phyloP scores from a whole-genome alignment of 1,284 basidiomycete genomes.

The Heliocybe sulcata region DNA sequence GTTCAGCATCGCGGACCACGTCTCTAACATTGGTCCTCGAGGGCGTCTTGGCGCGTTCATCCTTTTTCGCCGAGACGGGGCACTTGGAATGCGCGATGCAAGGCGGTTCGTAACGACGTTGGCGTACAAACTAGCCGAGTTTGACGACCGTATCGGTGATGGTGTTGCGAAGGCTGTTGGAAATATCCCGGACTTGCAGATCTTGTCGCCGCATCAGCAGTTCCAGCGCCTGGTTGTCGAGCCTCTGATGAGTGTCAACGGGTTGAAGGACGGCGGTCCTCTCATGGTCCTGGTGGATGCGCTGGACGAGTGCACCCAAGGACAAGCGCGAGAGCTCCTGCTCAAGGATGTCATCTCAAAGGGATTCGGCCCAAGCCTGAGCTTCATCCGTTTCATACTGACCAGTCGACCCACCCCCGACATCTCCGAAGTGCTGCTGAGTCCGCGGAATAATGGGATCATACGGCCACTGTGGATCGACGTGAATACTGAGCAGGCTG shows the following conservation, averaged over 20 bases:
- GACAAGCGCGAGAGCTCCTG: too few relatives aligned
- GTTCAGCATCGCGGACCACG: neutral
- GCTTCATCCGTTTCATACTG: too few relatives aligned
- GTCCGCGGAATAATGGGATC: neutral
- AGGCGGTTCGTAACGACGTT: neutral
- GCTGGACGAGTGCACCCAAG: too few relatives aligned
- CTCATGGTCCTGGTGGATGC: too few relatives aligned
- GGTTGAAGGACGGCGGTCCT: too few relatives aligned
- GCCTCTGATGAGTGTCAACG: neutral
- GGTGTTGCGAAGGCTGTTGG: neutral
- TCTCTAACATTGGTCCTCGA: neutral
- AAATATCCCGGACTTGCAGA: neutral
- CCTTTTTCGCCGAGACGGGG: neutral
- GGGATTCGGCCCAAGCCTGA: too few relatives aligned
- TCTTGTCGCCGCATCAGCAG: neutral
- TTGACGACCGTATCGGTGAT: neutral
- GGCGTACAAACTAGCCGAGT: neutral
- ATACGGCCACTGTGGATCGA: neutral
- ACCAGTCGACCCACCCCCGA: too few relatives aligned
- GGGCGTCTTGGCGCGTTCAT: neutral
- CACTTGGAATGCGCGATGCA: neutral
- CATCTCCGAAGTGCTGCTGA: too few relatives aligned
- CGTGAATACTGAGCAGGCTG: neutral
- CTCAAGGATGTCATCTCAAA: too few relatives aligned
- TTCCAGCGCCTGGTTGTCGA: neutral